Percentiles rank a stretch among this genome's conserved stretches.
Conservation (phyloP, 352 stramenopile genomes). For the Phytophthora sp. region DNA sequence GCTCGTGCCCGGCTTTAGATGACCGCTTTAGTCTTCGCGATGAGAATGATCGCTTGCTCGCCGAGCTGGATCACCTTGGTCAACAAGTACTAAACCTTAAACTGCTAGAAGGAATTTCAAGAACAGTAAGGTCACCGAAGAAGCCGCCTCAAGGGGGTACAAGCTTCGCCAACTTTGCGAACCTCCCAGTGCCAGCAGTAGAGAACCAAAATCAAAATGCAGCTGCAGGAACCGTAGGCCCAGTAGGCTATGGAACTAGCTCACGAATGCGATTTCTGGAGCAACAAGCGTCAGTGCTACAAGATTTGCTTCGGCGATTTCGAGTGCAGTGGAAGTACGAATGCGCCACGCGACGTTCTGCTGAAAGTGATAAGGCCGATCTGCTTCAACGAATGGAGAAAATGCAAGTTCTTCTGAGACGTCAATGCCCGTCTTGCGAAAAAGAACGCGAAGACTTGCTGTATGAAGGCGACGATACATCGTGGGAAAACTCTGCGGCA, state of each 20-base stretch:
- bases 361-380: conserved; percentile 48
- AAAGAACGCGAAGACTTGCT: conserved; percentile 29
- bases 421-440: conserved; percentile 33
- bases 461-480: conserved; percentile 38
- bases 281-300: conserved; percentile 53
- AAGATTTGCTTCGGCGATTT: conserved; percentile 59
- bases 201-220: conserved; percentile 19
- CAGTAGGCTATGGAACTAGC: conserved; percentile 33
- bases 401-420: conserved; percentile 35
- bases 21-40: conserved; percentile 52
- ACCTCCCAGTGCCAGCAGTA: neutral
- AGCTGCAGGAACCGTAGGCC: conserved; percentile 11
- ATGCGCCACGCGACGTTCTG: conserved; percentile 31
- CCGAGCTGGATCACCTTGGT: conserved; percentile 44
- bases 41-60: conserved; percentile 52
- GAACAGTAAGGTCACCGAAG: conserved; percentile 12
- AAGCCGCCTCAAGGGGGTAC: conserved; percentile 12
- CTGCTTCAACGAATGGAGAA: conserved; percentile 49
- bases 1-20: conserved; percentile 22
- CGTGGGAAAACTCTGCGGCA: conserved; percentile 50
- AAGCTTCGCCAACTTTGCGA: conserved; percentile 13
- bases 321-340: conserved; percentile 59
- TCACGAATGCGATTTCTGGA: conserved; percentile 47
- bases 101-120: conserved; percentile 31
- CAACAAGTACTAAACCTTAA: conserved; percentile 59